Base-by-base conservation (phyloP, 176 grass and related monocot genomes). In the Otatea glauca region DNA sequence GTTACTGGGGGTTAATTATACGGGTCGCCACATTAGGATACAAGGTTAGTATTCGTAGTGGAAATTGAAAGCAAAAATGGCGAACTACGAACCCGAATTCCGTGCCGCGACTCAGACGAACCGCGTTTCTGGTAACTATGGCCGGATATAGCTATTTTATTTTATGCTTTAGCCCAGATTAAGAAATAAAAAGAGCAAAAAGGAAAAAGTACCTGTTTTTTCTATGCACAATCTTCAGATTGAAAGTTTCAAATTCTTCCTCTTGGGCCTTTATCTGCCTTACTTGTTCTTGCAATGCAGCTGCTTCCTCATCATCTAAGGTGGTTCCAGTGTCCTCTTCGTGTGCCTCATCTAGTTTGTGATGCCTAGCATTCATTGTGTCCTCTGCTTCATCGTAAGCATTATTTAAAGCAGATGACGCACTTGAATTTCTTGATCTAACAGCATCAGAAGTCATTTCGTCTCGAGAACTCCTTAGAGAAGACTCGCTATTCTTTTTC, bases 231-330 rank as follows among this genome's bases (percentile, higher is more conserved):
- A 99, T 96, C 85, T 99, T 99, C 81, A 99, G 88, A 86, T 96
- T 90, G 78, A 99, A 99, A 29, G 88, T 99, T 84, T 99, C 93
- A 86, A 99, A 99, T 68, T 99, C 97, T 77, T 99, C 97, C 75
- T 96, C 97, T 77, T 99, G 97, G 10, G 81, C 86, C 77, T 92
- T 99, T 86, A 99, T 96, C 84, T 99, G 97, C 78, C 91, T 96
- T 54, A 99, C 78, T 91, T 99, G 97, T 83, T 99, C 93, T 88
- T 99, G 97, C 88, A 99, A 92, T 73, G 90, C 97, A 51, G 92
- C 91, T 70, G 86, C 86, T 94, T 99, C 97, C 84, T 99, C 97
- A 72, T 96, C 91, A 81, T 99, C 97, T 45, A 99, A 88, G 13
- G 88, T 90, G 80, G 90, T 90, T 54, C 72, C 90, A 32, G 88